Evolutionary conservation across 1,139 yeast species (phyloP).

Genomic region (Protomyces gravidus): DNA sequence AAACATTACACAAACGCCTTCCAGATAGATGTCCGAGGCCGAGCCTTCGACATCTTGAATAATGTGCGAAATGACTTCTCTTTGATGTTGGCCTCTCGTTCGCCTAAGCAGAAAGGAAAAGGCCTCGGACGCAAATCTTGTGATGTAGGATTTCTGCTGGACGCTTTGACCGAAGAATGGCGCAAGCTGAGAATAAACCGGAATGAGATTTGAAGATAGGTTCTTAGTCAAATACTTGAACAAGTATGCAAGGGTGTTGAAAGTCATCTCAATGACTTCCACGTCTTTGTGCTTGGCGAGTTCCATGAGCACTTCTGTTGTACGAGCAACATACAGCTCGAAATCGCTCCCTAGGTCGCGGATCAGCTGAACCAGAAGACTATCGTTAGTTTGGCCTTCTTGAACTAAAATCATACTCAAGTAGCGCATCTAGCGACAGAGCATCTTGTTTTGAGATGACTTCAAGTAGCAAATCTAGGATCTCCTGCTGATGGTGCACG

Average conservation of each 20-base stretch:
- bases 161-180: constrained; percentile 56
- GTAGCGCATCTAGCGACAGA: constrained; percentile 70
- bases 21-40: constrained; percentile 43
- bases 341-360: constrained; percentile 94
- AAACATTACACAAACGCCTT: constrained; percentile 58
- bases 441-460: constrained; percentile 58
- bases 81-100: constrained; percentile 51
- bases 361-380: constrained; percentile 50
- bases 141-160: constrained; percentile 56
- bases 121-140: constrained; percentile 87
- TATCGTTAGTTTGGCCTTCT: constrained; percentile 2
- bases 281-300: constrained; percentile 48
- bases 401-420: constrained; percentile 48
- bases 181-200: constrained; percentile 60
- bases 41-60: constrained; percentile 48
- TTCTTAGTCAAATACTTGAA: constrained; percentile 77
- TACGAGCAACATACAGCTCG: constrained; percentile 57
- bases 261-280: constrained; percentile 74
- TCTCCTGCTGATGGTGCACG: constrained; percentile 61
- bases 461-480: constrained; percentile 53
- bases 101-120: constrained; percentile 77
- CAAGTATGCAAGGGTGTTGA: constrained; percentile 78
- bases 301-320: constrained; percentile 52
- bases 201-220: constrained; percentile 57
- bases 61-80: constrained; percentile 49